Percentiles rank a stretch among this genome's conserved stretches.
These are phyloP conservation scores for Thermomucor indicae-seudaticae DNA, from an alignment of 371 early-diverging fungal species.

Conservation along the genomic window DNA sequence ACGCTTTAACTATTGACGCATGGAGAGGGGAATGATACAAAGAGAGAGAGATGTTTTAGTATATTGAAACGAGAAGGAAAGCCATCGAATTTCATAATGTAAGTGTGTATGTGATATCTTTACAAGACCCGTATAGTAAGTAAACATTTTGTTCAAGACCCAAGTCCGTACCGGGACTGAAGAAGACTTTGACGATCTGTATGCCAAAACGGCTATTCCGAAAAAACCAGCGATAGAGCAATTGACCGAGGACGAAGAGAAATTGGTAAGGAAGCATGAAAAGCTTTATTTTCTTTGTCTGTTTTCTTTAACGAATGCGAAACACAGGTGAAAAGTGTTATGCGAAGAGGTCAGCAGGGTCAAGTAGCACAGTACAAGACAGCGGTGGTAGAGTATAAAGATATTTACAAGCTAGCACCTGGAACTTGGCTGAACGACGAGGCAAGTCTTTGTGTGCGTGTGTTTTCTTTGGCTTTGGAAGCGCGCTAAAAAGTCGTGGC, in stretches of 20 bases:
- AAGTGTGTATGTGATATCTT: too few species aligned
- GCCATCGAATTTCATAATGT: too few species aligned
- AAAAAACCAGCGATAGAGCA: neutral
- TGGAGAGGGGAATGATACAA: too few species aligned
- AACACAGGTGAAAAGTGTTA: conserved; percentile 22
- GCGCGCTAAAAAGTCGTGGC: neutral
- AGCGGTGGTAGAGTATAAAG: conserved; percentile 49
- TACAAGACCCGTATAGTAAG: too few species aligned
- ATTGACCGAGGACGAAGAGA: neutral
- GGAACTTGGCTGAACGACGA: conserved; percentile 93
- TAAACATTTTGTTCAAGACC: too few species aligned
- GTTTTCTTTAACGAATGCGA: neutral
- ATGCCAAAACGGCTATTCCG: neutral
- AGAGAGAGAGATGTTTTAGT: too few species aligned
- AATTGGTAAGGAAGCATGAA: neutral
- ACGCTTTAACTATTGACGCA: too few species aligned
- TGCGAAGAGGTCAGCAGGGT: conserved; percentile 28
- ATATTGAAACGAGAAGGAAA: too few species aligned
- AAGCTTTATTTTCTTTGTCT: neutral
- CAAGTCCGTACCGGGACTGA: neutral
- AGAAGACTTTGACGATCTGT: neutral
- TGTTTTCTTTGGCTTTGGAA: neutral
- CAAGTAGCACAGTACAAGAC: conserved; percentile 57
- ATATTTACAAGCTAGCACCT: conserved; percentile 68
- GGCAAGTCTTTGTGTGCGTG: conserved; percentile 17